Conservation (phyloP, 768 basidiomycete species). For the Pluteus cervinus region DNA sequence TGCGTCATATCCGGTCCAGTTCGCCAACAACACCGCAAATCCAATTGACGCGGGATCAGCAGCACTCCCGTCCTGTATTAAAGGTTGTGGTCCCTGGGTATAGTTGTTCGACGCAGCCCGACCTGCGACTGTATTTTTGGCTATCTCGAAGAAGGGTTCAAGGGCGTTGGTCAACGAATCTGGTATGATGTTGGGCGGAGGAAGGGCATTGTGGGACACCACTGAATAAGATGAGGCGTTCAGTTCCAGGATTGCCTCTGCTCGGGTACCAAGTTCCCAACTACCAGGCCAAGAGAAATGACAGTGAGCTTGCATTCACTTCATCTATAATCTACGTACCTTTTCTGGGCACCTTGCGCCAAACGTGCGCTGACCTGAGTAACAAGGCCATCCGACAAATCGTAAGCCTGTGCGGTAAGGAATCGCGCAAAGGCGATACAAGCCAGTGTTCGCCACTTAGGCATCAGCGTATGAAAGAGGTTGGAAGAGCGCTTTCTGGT, state of each 20-base stretch:
- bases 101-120: constrained; percentile 37
- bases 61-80: constrained; percentile 51
- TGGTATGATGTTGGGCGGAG: constrained; percentile 30
- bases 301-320: not conserved
- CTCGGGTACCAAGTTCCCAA: constrained; percentile 52
- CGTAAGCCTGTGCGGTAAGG: constrained; percentile 15
- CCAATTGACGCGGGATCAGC: constrained; percentile 83
- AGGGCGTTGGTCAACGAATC: constrained; percentile 29
- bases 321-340: constrained; percentile 18
- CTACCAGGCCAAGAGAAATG: constrained; percentile 17
- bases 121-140: constrained; percentile 39
- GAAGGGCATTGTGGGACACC: constrained; percentile 27
- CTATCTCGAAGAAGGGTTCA: constrained; percentile 52
- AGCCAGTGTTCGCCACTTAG: too few species aligned
- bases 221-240: constrained; percentile 42
- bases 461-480: too few species aligned
- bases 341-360: constrained; percentile 28
- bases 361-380: constrained; percentile 27
- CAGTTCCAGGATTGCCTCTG: constrained; percentile 43
- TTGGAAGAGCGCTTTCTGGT: too few species aligned
- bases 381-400: constrained; percentile 27
- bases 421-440: constrained; percentile 4
- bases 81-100: constrained; percentile 46
- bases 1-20: constrained; percentile 39
- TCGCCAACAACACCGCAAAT: constrained; percentile 54